Evolutionary conservation across 225 moss, liverwort and hornwort species (phyloP), one percentile per base, ranked within the genome.

Genomic region (Anthoceros angustus): DNA sequence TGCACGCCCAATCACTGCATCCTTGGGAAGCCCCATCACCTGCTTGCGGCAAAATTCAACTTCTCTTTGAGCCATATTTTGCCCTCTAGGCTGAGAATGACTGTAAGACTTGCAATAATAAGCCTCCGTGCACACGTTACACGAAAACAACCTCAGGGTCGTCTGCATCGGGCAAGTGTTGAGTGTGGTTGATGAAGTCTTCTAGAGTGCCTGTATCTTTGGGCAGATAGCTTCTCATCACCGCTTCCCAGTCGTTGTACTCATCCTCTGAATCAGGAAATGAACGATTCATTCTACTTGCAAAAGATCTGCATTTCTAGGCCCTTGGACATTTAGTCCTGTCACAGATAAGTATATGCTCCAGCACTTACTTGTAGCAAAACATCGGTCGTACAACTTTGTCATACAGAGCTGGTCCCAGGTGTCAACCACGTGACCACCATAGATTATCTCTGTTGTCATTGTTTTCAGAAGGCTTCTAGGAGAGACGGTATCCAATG

Each of bases 21-120:
- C 72, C 63, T 77, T 75, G 42, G 77, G 72, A 62, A 80, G 68
- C 23, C 80, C 80, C 77, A 77, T 80, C 20, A 77, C 70, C 80
- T 80, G 72, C 15, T 65, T 50, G 25, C 63, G 12, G 40, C 23
- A 64, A 39, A 10, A 1, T 61, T 32, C 61, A 46, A 23, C 7
- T 68, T 41, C 15, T 20, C 26, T n/a, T n/a, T n/a, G n/a, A n/a
- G n/a, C n/a, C n/a, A n/a, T n/a, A 11, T 39, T 2, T 10, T 41
- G 24, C 12, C 6, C 45, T 25, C 16, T 42, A 5, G 39, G 8
- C 63, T 21, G 25, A 38, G 18, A 15, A 0, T 39, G 38, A 3
- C 20, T 6, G 16, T 64, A 20, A 63, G 14, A 24, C 32, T 26
- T n/a, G 64, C 16, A 38, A 38, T 14, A 20, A 10, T 2, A n/a